Conservation (phyloP, 495 filamentous ascomycete species). For the Physcia stellaris region DNA sequence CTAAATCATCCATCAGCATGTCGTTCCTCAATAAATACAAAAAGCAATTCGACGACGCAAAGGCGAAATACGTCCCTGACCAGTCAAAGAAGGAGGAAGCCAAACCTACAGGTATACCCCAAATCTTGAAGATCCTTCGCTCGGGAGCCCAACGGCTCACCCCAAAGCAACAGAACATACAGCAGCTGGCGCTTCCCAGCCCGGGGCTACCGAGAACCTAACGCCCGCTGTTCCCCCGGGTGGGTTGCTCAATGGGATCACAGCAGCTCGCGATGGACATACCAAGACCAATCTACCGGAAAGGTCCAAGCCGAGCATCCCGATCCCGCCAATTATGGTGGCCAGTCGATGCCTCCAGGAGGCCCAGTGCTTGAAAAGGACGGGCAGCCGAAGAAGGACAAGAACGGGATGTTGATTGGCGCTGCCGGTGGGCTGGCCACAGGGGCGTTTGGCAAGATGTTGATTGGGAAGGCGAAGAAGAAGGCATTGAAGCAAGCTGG, state of each 20-base stretch:
- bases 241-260: conserved; percentile 2
- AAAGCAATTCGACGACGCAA: conserved; percentile 7
- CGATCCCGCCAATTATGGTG: conserved; percentile 3
- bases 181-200: neutral
- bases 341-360: conserved; percentile 2
- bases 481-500: too few relatives aligned
- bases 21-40: conserved; percentile 10
- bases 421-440: conserved; percentile 3
- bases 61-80: neutral
- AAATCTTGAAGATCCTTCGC: neutral
- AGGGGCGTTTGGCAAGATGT: conserved; percentile 1
- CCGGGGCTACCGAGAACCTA: neutral
- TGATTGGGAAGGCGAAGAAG: conserved; percentile 3
- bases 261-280: neutral
- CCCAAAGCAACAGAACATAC: neutral
- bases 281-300: conserved; percentile 1
- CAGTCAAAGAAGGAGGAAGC: neutral
- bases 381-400: conserved; percentile 7
- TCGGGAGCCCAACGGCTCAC: neutral
- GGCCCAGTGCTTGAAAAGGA: conserved; percentile 3
- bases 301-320: conserved; percentile 1
- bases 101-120: neutral
- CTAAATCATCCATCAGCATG: too few relatives aligned
- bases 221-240: conserved; percentile 4
- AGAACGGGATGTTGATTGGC: conserved; percentile 6